Evolutionary conservation across 1,284 basidiomycete genomes (phyloP).

Genomic region (Pisolithus thermaeus): DNA sequence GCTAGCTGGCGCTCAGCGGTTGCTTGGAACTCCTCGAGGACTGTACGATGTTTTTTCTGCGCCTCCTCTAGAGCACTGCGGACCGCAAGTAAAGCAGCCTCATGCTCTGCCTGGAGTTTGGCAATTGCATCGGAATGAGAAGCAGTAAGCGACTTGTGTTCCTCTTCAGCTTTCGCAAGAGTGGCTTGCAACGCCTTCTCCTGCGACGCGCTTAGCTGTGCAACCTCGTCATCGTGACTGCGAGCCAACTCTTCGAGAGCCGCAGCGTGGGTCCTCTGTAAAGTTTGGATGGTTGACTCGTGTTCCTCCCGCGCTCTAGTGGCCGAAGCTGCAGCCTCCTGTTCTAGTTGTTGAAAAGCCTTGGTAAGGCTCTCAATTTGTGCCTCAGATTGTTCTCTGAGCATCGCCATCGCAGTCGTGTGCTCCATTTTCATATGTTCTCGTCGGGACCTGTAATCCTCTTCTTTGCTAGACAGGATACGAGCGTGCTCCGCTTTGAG

Average conservation of each 20-base stretch:
- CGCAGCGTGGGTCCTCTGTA: constrained; percentile 52
- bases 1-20: constrained; percentile 33
- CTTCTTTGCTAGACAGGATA: constrained; percentile 48
- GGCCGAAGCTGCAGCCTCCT: constrained; percentile 37
- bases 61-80: constrained; percentile 38
- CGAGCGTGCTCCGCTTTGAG: constrained; percentile 56
- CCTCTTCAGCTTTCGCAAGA: constrained; percentile 25
- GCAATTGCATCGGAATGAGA: constrained; percentile 37
- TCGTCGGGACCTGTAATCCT: constrained; percentile 46
- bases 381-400: constrained; percentile 32
- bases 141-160: constrained; percentile 30
- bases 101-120: constrained; percentile 42
- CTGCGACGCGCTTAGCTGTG: constrained; percentile 42
- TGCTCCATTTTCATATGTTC: constrained; percentile 40
- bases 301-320: constrained; percentile 41
- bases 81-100: constrained; percentile 38
- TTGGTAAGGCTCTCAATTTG: constrained; percentile 48
- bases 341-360: constrained; percentile 39
- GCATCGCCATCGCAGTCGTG: constrained; percentile 27
- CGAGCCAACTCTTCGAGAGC: constrained; percentile 50
- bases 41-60: constrained; percentile 40
- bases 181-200: constrained; percentile 29
- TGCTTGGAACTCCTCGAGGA: constrained; percentile 36
- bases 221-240: constrained; percentile 50
- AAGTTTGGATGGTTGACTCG: constrained; percentile 42